Conservation (phyloP, 371 early-diverging fungal species). For the Modicella reniformis region DNA sequence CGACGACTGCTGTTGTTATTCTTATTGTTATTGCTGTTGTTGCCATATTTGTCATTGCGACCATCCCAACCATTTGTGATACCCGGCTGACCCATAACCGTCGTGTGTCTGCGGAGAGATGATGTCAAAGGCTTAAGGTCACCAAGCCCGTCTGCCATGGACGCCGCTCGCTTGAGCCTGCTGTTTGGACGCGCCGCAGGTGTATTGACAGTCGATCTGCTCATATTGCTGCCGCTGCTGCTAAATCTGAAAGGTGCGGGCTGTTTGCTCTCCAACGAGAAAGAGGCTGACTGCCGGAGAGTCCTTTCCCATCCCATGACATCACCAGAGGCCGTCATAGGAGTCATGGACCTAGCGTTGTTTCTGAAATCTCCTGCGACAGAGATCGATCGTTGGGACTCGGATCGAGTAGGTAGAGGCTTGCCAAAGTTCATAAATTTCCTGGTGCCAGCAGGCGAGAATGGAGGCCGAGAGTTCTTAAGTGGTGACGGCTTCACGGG, state of each 20-base stretch:
- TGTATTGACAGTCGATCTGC: conserved; percentile 15
- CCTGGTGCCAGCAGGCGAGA: conserved; percentile 49
- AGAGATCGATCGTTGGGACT: conserved; percentile 27
- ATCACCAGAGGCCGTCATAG: conserved; percentile 8
- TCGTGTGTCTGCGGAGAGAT: conserved; percentile 20
- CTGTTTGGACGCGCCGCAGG: not conserved
- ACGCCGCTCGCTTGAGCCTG: conserved; percentile 11
- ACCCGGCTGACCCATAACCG: conserved; percentile 12
- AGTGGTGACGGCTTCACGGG: conserved; percentile 21
- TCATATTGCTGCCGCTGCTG: conserved; percentile 14
- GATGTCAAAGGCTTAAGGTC: not conserved
- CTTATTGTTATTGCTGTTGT: not conserved
- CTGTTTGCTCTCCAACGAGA: conserved; percentile 6
- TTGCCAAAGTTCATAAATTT: conserved; percentile 28
- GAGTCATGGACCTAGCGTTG: conserved; percentile 2
- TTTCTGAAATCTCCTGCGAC: conserved; percentile 26
- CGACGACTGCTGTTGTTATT: conserved; percentile 9
- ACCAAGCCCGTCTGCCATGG: not conserved
- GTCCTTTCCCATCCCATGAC: conserved; percentile 32
- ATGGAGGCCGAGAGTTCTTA: conserved; percentile 43
- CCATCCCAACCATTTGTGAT: not conserved
- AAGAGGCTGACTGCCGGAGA: conserved; percentile 29
- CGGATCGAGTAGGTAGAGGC: conserved; percentile 14
- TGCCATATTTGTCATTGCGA: not conserved
- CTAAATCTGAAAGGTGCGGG: not conserved